Percentiles rank a stretch among this genome's conserved stretches.
phyloP scores from a whole-genome alignment of 257 asterid genomes.

The Primulina tabacum region DNA sequence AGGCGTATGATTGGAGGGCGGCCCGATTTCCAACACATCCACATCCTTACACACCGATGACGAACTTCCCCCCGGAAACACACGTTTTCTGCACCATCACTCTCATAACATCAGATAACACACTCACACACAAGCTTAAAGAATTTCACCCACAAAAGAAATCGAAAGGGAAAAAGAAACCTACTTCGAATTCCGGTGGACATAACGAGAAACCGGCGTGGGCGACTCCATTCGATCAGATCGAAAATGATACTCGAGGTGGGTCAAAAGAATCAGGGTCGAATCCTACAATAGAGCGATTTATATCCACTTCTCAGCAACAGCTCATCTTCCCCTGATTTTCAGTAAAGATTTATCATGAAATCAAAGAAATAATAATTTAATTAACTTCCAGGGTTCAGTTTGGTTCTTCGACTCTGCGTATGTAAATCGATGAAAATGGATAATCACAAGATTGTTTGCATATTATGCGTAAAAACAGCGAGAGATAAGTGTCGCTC shows the following conservation, averaged over 20 bases:
- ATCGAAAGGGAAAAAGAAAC: not conserved
- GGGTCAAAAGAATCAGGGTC: conserved; percentile 23
- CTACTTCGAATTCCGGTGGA: conserved; percentile 51
- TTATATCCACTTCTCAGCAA: conserved; percentile 22
- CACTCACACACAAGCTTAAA: conserved; percentile 26
- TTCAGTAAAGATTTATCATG: not conserved
- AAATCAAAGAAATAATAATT: not conserved
- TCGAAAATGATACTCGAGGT: not conserved
- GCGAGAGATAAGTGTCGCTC: not conserved
- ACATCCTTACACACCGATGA: conserved; percentile 50
- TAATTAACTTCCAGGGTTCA: conserved; percentile 23
- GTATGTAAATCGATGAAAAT: not conserved
- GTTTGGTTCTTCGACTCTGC: conserved; percentile 20
- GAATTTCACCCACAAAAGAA: conserved; percentile 8
- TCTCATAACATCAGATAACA: conserved; percentile 17
- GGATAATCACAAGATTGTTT: not conserved
- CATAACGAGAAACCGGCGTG: conserved; percentile 47
- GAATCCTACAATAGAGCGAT: conserved; percentile 8
- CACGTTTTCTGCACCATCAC: conserved; percentile 59
- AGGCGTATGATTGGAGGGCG: conserved; percentile 40
- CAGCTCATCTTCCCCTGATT: conserved; percentile 16
- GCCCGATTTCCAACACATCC: conserved; percentile 55
- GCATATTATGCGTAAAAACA: too few relatives aligned
- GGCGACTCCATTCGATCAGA: conserved; percentile 66
- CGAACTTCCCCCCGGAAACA: conserved; percentile 54